Percentiles rank a stretch among this genome's conserved stretches.
Conservation (phyloP, 2,329 filamentous ascomycete species). For the Raffaelea arxii region DNA sequence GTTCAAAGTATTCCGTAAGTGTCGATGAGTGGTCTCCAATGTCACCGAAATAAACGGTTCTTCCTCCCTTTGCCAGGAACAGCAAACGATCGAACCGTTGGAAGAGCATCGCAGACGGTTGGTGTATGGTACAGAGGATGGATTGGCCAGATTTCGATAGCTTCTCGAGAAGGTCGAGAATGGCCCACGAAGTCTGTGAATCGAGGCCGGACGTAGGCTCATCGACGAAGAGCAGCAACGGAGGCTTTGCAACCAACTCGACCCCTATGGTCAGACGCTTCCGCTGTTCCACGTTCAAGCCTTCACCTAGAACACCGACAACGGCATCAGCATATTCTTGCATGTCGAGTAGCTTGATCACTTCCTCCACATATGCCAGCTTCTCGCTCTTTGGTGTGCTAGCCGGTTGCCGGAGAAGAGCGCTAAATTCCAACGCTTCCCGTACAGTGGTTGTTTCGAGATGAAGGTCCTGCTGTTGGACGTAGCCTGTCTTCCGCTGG, state of each 20-base stretch:
- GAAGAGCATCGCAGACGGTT: slow-evolving; percentile 88
- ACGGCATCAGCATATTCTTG: slow-evolving; percentile 81
- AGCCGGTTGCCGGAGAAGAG: slow-evolving; percentile 73
- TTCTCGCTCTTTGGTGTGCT: slow-evolving; percentile 68
- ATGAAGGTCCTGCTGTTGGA: slow-evolving; percentile 87
- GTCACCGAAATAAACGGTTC: slow-evolving; percentile 69
- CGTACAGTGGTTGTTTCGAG: slow-evolving; percentile 75
- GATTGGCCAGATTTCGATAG: slow-evolving; percentile 81
- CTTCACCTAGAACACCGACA: slow-evolving; percentile 82
- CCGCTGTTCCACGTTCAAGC: slow-evolving; percentile 61
- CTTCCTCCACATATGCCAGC: slow-evolving; percentile 77
- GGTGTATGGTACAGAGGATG: slow-evolving; percentile 91
- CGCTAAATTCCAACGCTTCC: slow-evolving; percentile 79
- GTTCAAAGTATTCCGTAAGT: slow-evolving; percentile 67
- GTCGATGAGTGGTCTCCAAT: slow-evolving; percentile 59
- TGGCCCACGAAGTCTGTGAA: slow-evolving; percentile 87
- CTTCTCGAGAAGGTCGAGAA: slow-evolving; percentile 79
- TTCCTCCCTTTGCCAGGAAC: slow-evolving; percentile 68
- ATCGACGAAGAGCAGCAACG: slow-evolving; percentile 82
- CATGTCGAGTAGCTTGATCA: slow-evolving; percentile 88
- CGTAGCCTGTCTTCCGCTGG: slow-evolving; percentile 86
- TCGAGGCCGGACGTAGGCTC: slow-evolving; percentile 95
- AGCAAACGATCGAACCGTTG: slow-evolving; percentile 78
- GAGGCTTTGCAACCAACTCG: slow-evolving; percentile 87
- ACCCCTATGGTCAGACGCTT: slow-evolving; percentile 81